These are phyloP conservation scores for Agrocybe praecox DNA, from an alignment of 768 basidiomycete species.

Conservation along the genomic window DNA sequence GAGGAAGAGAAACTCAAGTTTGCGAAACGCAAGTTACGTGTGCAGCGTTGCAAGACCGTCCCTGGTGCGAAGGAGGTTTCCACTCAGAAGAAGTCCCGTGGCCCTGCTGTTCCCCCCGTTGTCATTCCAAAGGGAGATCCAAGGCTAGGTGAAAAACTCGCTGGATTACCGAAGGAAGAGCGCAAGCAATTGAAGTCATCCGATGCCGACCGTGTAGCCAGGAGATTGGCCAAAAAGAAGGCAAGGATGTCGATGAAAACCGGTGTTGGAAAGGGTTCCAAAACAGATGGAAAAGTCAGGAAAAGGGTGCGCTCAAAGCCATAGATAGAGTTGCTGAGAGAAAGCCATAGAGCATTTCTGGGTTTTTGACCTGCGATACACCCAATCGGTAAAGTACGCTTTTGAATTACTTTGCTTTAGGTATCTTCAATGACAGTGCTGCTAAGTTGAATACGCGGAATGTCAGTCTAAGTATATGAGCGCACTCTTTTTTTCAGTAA, in stretches of 20 bases:
- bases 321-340: neutral
- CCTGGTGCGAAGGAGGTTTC: conserved; percentile 35
- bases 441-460: neutral
- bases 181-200: conserved; percentile 81
- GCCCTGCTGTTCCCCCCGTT: conserved; percentile 19
- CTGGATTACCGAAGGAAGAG: conserved; percentile 79
- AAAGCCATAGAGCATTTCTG: neutral
- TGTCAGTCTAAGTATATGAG: neutral
- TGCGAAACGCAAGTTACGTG: conserved; percentile 88
- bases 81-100: conserved; percentile 15
- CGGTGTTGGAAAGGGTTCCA: conserved; percentile 27
- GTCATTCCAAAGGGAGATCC: conserved; percentile 80
- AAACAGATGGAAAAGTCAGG: conserved; percentile 28
- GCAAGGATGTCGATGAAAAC: conserved; percentile 53
- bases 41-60: conserved; percentile 87
- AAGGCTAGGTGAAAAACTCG: conserved; percentile 74
- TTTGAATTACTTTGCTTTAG: neutral
- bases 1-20: conserved; percentile 82
- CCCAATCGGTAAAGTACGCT: too few species aligned
- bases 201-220: conserved; percentile 79
- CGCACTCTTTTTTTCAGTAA: too few species aligned
- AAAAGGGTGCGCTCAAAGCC: conserved; percentile 16
- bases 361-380: neutral
- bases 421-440: neutral
- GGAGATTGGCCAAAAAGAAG: conserved; percentile 91